phyloP scores from a whole-genome alignment of 371 early-diverging fungal genomes.

The Circinella minor region DNA sequence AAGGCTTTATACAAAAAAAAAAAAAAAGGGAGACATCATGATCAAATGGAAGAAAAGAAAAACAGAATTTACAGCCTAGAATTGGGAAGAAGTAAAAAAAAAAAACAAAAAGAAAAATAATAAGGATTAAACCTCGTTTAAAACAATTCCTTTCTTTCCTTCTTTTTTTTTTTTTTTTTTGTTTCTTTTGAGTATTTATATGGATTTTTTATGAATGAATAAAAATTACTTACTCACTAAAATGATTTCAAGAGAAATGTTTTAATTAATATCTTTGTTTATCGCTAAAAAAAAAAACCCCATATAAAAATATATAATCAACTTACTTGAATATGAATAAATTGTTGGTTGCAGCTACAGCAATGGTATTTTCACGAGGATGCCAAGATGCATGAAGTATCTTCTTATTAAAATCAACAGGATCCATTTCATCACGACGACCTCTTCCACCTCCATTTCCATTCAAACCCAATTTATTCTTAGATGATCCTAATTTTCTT shows the following conservation, averaged over 20 bases:
- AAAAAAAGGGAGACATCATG: not conserved
- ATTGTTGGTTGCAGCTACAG: slow-evolving; percentile 97
- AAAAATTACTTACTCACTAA: not conserved
- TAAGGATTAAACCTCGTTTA: too few relatives aligned
- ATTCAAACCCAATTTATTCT: slow-evolving; percentile 48
- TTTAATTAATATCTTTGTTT: too few relatives aligned
- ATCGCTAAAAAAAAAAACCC: too few relatives aligned
- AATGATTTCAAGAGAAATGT: not conserved
- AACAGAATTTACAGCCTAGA: slow-evolving; percentile 6
- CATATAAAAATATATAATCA: not conserved
- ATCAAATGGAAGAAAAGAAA: not conserved
- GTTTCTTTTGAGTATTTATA: not conserved
- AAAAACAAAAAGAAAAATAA: not conserved
- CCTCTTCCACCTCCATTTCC: slow-evolving; percentile 25
- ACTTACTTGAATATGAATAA: slow-evolving; percentile 89
- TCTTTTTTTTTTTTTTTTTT: not conserved
- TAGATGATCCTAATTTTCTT: slow-evolving; percentile 71
- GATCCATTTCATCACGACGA: slow-evolving; percentile 83
- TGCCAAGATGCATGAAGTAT: slow-evolving; percentile 97
- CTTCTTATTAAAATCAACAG: slow-evolving; percentile 90
- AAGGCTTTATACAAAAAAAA: slow-evolving; percentile 3
- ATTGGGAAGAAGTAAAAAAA: not conserved
- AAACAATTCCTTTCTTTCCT: too few relatives aligned
- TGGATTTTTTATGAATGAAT: not conserved
- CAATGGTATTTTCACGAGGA: slow-evolving; percentile 92